A percentile compares a stretch with the other conserved stretches of the same genome.
phyloP scores from a whole-genome alignment of 2,329 filamentous ascomycete genomes.

The Stachybotrys chlorohalonatus region DNA sequence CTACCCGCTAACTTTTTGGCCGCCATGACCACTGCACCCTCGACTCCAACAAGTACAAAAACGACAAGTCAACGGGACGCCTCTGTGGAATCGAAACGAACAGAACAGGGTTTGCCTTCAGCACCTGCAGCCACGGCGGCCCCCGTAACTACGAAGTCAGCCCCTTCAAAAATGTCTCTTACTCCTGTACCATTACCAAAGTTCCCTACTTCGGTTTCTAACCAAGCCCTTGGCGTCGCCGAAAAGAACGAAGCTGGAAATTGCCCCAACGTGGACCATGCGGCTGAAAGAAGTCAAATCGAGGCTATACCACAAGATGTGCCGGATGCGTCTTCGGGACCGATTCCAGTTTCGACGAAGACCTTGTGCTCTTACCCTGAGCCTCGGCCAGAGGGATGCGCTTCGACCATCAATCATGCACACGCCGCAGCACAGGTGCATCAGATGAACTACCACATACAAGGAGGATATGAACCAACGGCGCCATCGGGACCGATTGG shows the following conservation, averaged over 20 bases:
- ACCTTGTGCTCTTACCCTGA: no score
- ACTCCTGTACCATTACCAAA: constrained; percentile 23
- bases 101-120: neutral
- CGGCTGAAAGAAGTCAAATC: no score
- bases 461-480: no score
- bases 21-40: constrained; percentile 24
- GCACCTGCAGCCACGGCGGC: neutral
- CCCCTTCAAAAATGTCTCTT: constrained; percentile 9
- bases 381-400: no score
- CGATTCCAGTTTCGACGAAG: no score
- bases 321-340: no score
- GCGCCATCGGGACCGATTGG: no score
- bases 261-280: no score
- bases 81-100: constrained; percentile 1
- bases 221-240: neutral
- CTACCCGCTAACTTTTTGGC: constrained; percentile 33
- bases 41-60: constrained; percentile 8
- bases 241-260: neutral
- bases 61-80: neutral
- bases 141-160: constrained; percentile 2
- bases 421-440: no score
- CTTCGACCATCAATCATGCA: no score
- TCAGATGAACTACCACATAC: no score
- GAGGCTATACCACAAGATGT: no score
- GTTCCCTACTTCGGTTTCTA: constrained; percentile 5